Evolutionary conservation across 1,284 basidiomycete species (phyloP), one percentile per base, ranked within the genome.

Genomic region (Moesziomyces sp.): DNA sequence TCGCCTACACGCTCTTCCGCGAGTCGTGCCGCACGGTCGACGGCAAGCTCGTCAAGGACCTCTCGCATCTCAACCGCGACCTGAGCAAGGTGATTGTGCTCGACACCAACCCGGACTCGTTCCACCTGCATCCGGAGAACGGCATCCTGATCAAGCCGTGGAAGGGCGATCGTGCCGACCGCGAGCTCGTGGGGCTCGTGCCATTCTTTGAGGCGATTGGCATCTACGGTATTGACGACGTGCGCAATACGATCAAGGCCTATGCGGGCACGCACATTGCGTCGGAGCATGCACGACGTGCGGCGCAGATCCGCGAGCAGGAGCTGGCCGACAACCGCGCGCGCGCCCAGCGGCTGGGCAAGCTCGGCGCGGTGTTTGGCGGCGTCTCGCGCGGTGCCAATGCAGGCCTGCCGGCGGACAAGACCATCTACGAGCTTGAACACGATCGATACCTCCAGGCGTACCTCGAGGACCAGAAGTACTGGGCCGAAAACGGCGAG

Each of bases 1-100:
- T 98, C 76, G 89, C 89, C 30, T 94, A 97, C 85, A 90, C 91
- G 68, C 90, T 99, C 34, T 98, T 91, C 90, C 90, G 93, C 42
- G 96, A 99, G 82, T 71, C 68, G 35, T 82, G 79, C 58, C 56
- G 76, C 18, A 77, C 62, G 21, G 53, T 77, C 5, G 76, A 79
- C 52, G 82, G 84, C 13, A 83, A 84, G 53, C 62, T 80, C n/a
- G 77, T 84, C 49, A 84, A 94, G 90, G 95, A 98, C 83, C 87
- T 98, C 30, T 90, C 91, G 10, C 95, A 93, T 85, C 88, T 99
- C 44, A 97, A 97, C 85, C 92, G 96, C 51, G 94, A 97, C 83
- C 88, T 94, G 3, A 90, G 89, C 52, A 97, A 96, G 87, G 94
- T 97, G 52, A 87, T 98, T 76, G 85, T 93, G 26, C 88, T 99